These are phyloP conservation scores for Mycosarcoma maydis DNA, from an alignment of 1,284 basidiomycete genomes.

Conservation along the genomic window DNA sequence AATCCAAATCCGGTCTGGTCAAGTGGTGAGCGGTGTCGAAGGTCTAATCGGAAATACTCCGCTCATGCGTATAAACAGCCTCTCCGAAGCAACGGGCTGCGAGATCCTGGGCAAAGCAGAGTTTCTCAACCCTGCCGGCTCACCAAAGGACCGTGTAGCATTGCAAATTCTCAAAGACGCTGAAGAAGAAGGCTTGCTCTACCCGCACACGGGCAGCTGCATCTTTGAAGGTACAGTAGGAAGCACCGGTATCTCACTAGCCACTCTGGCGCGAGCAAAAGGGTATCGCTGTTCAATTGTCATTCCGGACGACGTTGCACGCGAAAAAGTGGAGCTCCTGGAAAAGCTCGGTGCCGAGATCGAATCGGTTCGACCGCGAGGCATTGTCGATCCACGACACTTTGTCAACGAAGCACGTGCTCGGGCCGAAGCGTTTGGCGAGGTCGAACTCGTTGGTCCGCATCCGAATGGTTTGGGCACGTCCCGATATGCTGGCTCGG, in stretches of 20 bases:
- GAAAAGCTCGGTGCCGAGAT: slow-evolving; percentile 86
- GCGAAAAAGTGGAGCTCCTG: slow-evolving; percentile 87
- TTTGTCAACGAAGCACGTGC: slow-evolving; percentile 65
- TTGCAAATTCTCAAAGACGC: slow-evolving; percentile 83
- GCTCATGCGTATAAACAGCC: slow-evolving; percentile 85
- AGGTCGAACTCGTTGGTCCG: slow-evolving; percentile 50
- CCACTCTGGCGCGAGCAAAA: slow-evolving; percentile 80
- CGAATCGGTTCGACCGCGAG: slow-evolving; percentile 71
- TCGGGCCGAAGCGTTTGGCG: slow-evolving; percentile 55
- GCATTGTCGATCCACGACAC: slow-evolving; percentile 64
- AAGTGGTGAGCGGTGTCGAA: slow-evolving; percentile 57
- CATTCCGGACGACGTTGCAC: slow-evolving; percentile 73
- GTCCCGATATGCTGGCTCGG: slow-evolving; percentile 21
- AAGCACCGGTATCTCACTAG: slow-evolving; percentile 95
- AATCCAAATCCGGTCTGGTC: slow-evolving; percentile 45
- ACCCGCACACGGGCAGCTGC: slow-evolving; percentile 87
- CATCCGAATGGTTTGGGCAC: slow-evolving; percentile 26
- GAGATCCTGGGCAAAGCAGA: slow-evolving; percentile 97
- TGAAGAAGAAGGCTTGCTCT: slow-evolving; percentile 81
- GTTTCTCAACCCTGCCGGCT: slow-evolving; percentile 96
- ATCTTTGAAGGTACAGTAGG: slow-evolving; percentile 99
- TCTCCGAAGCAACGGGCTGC: slow-evolving; percentile 88
- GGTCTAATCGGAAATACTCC: slow-evolving; percentile 80
- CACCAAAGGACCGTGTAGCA: slow-evolving; percentile 96
- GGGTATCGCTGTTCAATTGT: slow-evolving; percentile 66